These are phyloP conservation scores for Xylaria venustula DNA, from an alignment of 495 filamentous ascomycete species.

Conservation along the genomic window DNA sequence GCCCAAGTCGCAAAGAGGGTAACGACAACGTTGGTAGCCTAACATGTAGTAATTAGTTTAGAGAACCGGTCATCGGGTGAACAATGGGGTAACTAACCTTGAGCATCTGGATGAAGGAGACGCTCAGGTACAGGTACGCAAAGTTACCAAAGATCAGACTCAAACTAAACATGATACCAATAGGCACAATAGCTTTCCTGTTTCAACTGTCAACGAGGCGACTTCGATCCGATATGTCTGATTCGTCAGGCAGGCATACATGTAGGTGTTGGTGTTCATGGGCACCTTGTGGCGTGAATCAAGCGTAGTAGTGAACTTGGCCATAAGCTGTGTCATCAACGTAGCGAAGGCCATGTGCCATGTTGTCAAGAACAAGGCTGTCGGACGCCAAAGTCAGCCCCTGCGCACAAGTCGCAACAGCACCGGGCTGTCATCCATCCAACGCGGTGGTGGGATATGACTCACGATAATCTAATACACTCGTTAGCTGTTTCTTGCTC, in stretches of 20 bases:
- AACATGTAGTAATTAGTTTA: slow-evolving; percentile 18
- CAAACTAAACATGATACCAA: slow-evolving; percentile 86
- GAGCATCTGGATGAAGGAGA: slow-evolving; percentile 94
- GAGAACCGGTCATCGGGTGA: neutral
- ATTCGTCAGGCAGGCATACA: slow-evolving; percentile 42
- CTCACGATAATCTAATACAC: slow-evolving; percentile 13
- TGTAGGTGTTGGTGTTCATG: slow-evolving; percentile 74
- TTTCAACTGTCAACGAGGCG: slow-evolving; percentile 84
- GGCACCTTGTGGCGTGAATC: slow-evolving; percentile 74
- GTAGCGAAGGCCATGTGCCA: slow-evolving; percentile 79
- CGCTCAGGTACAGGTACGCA: slow-evolving; percentile 84
- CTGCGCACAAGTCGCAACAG: neutral
- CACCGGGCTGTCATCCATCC: neutral
- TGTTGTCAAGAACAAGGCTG: slow-evolving; percentile 68
- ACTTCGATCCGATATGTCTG: neutral
- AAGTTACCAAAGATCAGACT: slow-evolving; percentile 90
- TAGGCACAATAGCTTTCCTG: slow-evolving; percentile 82
- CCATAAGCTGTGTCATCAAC: slow-evolving; percentile 72
- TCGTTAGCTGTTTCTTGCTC: neutral
- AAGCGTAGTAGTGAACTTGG: slow-evolving; percentile 67
- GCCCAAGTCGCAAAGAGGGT: slow-evolving; percentile 80
- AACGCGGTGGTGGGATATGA: slow-evolving; percentile 13
- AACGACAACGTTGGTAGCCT: slow-evolving; percentile 86
- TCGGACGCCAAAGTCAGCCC: slow-evolving; percentile 20
- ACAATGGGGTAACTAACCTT: slow-evolving; percentile 46